Evolutionary conservation across 768 basidiomycete genomes (phyloP).

Genomic region (Kondoa malvinella): DNA sequence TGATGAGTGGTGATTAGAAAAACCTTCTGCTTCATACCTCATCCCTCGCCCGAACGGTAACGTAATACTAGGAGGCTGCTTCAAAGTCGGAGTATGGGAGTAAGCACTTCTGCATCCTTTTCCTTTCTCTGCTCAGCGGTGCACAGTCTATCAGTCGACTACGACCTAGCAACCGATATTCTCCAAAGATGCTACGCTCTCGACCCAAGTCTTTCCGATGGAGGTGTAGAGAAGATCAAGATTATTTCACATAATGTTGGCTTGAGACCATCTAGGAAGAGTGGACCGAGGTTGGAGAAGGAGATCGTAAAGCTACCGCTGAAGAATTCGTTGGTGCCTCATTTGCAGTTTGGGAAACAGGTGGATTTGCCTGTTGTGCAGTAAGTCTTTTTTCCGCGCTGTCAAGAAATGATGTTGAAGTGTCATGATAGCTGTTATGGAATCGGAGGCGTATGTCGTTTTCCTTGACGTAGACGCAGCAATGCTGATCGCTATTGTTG

Average conservation of each 20-base stretch:
- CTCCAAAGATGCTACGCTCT: neutral
- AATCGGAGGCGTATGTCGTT: neutral
- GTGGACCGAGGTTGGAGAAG: neutral
- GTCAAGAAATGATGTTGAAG: neutral
- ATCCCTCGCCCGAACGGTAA: neutral
- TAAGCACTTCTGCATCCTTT: neutral
- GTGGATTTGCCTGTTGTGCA: neutral
- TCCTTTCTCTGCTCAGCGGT: neutral
- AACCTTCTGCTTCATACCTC: neutral
- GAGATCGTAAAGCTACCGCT: neutral
- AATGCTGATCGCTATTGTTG: neutral
- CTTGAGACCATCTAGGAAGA: constrained; percentile 4
- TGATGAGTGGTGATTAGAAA: neutral
- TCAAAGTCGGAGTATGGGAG: neutral
- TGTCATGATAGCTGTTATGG: constrained; percentile 1
- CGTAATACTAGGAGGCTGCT: neutral
- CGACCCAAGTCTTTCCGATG: neutral
- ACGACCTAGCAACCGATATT: neutral
- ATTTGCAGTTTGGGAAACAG: neutral
- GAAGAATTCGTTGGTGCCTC: neutral
- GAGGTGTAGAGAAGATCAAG: neutral
- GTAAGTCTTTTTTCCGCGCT: neutral
- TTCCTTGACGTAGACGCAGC: neutral
- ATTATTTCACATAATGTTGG: neutral
- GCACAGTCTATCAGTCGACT: neutral